Conservation (phyloP, 257 asterid species). For the Plantago elongata region DNA sequence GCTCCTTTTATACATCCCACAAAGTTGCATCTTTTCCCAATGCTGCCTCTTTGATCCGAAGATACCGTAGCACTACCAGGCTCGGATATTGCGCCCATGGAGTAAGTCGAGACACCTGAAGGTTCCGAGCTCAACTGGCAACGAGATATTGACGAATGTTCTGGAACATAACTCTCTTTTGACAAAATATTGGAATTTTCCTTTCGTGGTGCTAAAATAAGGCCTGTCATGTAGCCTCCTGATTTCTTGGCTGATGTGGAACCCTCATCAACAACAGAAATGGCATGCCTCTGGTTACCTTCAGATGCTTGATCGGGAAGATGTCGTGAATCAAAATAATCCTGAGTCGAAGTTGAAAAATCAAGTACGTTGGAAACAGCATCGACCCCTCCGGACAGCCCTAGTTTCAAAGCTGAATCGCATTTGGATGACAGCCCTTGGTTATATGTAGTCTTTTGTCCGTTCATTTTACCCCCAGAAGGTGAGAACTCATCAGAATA, state of each 20-base stretch:
- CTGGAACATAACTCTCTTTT: conserved; percentile 18
- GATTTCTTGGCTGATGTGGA: conserved; percentile 94
- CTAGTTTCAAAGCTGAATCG: conserved; percentile 59
- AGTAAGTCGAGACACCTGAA: conserved; percentile 38
- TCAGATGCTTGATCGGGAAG: conserved; percentile 34
- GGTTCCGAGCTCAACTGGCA: conserved; percentile 45
- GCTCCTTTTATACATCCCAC: conserved; percentile 71
- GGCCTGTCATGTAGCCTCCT: conserved; percentile 78
- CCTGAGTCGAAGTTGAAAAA: conserved; percentile 44
- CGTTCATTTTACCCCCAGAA: conserved; percentile 38
- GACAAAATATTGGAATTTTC: conserved; percentile 22
- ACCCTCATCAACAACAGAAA: conserved; percentile 76
- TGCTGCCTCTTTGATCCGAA: conserved; percentile 29
- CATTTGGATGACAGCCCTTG: conserved; percentile 39
- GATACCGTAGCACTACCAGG: conserved; percentile 32
- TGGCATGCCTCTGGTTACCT: conserved; percentile 25
- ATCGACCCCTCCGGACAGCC: conserved; percentile 53
- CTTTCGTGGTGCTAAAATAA: conserved; percentile 62
- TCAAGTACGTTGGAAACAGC: conserved; percentile 42
- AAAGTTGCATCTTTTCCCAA: conserved; percentile 56
- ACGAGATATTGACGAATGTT: conserved; percentile 35
- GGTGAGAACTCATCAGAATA: conserved; percentile 40
- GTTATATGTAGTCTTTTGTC: conserved; percentile 19
- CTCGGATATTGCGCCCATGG: conserved; percentile 45
- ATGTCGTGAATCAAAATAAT: conserved; percentile 26